Evolutionary conservation across 352 stramenopile species (phyloP).

Genomic region (Phytophthora melonis): DNA sequence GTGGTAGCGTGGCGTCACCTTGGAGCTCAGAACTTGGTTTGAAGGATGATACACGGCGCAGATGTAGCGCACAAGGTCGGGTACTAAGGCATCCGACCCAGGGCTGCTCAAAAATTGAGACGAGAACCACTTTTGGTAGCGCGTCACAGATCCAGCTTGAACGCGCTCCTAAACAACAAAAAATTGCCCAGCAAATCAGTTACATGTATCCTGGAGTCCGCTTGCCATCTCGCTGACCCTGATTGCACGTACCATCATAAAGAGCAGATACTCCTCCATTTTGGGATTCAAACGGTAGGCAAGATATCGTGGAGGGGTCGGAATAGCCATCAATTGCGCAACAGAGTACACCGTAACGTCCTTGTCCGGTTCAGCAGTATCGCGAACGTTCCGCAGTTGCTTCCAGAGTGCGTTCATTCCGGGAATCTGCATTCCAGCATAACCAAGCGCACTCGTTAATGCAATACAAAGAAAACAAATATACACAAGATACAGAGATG

Average conservation of each 20-base stretch:
- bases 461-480: neutral
- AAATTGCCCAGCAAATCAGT: neutral
- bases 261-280: conserved; percentile 88
- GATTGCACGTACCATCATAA: conserved; percentile 80
- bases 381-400: conserved; percentile 72
- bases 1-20: conserved; percentile 88
- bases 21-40: conserved; percentile 83
- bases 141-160: conserved; percentile 75
- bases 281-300: conserved; percentile 84
- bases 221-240: neutral
- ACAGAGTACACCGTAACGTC: conserved; percentile 69
- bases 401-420: conserved; percentile 89
- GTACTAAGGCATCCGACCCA: conserved; percentile 77
- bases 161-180: conserved; percentile 63
- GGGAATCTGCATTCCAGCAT: conserved; percentile 52
- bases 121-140: conserved; percentile 91
- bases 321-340: conserved; percentile 74
- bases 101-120: conserved; percentile 78
- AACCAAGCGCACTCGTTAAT: conserved; percentile 16
- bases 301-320: conserved; percentile 80
- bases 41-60: conserved; percentile 87
- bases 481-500: neutral
- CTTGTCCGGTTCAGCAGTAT: conserved; percentile 53
- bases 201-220: neutral
- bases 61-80: conserved; percentile 85